A percentile compares a stretch with the other conserved stretches of the same genome.
Evolutionary conservation across 176 grass and related monocot species (phyloP).

Genomic region (Panicum miliaceum): DNA sequence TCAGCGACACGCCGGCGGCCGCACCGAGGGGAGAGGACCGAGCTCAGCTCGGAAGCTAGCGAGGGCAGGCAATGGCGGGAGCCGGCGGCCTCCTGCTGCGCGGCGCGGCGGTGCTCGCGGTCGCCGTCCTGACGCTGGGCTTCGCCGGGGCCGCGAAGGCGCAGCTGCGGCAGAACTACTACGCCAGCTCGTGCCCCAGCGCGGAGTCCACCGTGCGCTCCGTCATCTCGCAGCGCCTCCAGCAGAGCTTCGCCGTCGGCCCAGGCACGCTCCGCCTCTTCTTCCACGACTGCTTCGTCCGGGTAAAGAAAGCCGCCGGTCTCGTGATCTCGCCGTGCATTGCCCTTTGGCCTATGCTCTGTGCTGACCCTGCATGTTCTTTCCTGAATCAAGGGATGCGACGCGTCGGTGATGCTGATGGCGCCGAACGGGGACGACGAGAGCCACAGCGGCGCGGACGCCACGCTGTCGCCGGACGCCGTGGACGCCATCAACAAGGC

Average conservation of each 20-base stretch:
- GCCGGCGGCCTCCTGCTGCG: background rate
- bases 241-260: constrained; percentile 81
- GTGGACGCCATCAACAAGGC: constrained; percentile 84
- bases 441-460: constrained; percentile 74
- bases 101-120: background rate
- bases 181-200: constrained; percentile 66
- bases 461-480: constrained; percentile 73
- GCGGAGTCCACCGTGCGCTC: constrained; percentile 68
- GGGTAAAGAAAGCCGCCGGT: constrained; percentile 29
- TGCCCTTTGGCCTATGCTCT: background rate
- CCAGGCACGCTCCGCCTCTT: constrained; percentile 86
- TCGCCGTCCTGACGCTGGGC: background rate
- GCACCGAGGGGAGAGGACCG: background rate
- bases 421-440: constrained; percentile 71
- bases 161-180: constrained; percentile 79
- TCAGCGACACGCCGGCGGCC: background rate
- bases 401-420: constrained; percentile 81
- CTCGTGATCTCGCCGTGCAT: background rate
- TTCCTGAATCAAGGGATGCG: constrained; percentile 51
- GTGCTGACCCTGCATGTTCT: background rate
- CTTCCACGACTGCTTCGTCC: constrained; percentile 91
- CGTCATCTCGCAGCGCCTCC: constrained; percentile 65
- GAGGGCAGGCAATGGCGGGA: constrained; percentile 27
- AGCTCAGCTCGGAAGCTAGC: background rate
- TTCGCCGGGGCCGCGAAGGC: background rate